Evolutionary conservation across 2,329 filamentous ascomycete genomes (phyloP).

Genomic region (Phialocephala subalpina): DNA sequence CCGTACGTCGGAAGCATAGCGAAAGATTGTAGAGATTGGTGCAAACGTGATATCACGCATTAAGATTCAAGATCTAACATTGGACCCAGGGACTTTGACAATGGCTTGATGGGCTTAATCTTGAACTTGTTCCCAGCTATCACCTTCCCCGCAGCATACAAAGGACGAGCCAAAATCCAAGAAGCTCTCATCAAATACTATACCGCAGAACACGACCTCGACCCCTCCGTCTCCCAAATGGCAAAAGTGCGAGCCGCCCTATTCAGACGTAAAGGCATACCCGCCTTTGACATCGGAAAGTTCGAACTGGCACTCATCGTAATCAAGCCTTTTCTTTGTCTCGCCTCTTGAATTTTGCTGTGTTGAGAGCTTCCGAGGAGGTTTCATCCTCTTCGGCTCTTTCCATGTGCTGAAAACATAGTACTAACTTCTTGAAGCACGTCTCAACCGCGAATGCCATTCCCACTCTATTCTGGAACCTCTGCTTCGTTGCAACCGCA

Average conservation of each 20-base stretch:
- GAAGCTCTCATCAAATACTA: slow-evolving; percentile 46
- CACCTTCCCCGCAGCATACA: slow-evolving; percentile 42
- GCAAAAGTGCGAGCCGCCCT: slow-evolving; percentile 37
- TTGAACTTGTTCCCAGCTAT: slow-evolving; percentile 42
- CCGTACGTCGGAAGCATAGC: too few species aligned
- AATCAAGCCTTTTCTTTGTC: too few species aligned
- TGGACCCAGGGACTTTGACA: slow-evolving; percentile 40
- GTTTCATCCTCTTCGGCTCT: too few species aligned
- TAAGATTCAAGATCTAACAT: slow-evolving; percentile 8
- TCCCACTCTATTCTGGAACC: slow-evolving; percentile 49
- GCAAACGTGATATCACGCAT: too few species aligned
- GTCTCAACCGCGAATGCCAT: slow-evolving; percentile 47
- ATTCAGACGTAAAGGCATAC: slow-evolving; percentile 40
- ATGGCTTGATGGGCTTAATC: slow-evolving; percentile 38
- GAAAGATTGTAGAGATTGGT: too few species aligned
- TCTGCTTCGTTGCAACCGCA: slow-evolving; percentile 42
- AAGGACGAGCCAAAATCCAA: slow-evolving; percentile 48
- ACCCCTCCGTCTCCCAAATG: slow-evolving; percentile 39
- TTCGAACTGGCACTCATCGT: slow-evolving; percentile 44
- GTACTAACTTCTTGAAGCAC: too few species aligned
- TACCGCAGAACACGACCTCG: slow-evolving; percentile 38
- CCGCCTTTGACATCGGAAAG: slow-evolving; percentile 39
- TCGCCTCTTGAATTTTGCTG: too few species aligned
- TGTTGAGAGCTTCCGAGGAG: too few species aligned
- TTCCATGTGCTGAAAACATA: too few species aligned